These are phyloP conservation scores for Pyronema domesticum DNA, from an alignment of 495 filamentous ascomycete genomes.

Conservation along the genomic window DNA sequence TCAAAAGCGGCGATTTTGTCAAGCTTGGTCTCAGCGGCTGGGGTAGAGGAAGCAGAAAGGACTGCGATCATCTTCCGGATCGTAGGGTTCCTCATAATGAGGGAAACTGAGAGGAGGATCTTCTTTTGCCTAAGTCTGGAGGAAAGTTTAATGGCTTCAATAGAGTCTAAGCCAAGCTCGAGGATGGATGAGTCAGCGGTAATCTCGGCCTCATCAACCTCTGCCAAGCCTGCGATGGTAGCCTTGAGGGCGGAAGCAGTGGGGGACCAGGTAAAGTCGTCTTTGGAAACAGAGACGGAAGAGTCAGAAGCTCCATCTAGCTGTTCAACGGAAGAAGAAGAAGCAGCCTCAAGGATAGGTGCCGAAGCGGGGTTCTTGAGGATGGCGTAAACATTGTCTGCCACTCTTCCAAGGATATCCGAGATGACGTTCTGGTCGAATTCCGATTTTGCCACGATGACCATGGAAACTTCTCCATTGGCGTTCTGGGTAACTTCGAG, in stretches of 20 bases:
- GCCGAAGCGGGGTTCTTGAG: background rate
- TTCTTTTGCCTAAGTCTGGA: conserved; percentile 42
- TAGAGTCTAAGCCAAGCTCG: conserved; percentile 49
- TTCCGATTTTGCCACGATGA: conserved; percentile 32
- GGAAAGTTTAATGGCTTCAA: conserved; percentile 51
- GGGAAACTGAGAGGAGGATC: conserved; percentile 43
- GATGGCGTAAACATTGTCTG: conserved; percentile 1
- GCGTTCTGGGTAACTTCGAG: conserved; percentile 44
- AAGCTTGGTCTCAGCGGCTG: conserved; percentile 4
- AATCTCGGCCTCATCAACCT: conserved; percentile 32
- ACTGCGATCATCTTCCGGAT: conserved; percentile 35
- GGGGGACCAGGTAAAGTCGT: conserved; percentile 36
- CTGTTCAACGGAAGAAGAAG: background rate
- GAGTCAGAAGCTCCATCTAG: background rate
- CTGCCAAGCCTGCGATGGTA: conserved; percentile 44
- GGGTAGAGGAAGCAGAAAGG: conserved; percentile 7
- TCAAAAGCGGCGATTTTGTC: conserved; percentile 21
- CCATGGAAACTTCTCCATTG: conserved; percentile 32
- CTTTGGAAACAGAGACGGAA: background rate
- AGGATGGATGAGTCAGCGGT: conserved; percentile 39
- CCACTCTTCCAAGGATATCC: conserved; percentile 6
- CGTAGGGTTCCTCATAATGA: conserved; percentile 50
- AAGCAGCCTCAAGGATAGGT: background rate
- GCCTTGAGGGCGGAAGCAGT: conserved; percentile 33
- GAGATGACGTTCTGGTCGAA: background rate